These are phyloP conservation scores for Collybia sordida DNA, from an alignment of 768 basidiomycete genomes.

Conservation along the genomic window DNA sequence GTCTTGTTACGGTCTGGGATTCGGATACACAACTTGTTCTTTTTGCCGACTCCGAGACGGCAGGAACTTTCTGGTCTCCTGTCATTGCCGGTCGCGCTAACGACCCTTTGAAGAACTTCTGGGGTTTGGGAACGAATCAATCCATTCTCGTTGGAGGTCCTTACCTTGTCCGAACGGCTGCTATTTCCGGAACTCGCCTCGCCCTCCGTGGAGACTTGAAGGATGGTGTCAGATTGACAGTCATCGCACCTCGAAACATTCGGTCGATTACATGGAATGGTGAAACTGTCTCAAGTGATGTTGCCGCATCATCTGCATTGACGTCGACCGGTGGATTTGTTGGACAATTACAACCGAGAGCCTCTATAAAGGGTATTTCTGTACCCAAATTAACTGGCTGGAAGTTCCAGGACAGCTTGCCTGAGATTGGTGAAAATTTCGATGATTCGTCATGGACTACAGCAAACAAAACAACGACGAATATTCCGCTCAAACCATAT, in stretches of 20 bases:
- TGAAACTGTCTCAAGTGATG: constrained; percentile 35
- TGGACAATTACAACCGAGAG: constrained; percentile 38
- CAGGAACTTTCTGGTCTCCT: constrained; percentile 77
- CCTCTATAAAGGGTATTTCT: constrained; percentile 27
- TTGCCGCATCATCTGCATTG: constrained; percentile 25
- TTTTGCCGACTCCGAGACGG: constrained; percentile 64
- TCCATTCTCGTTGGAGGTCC: constrained; percentile 68
- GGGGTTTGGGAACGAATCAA: constrained; percentile 71
- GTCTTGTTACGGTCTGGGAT: constrained; percentile 65
- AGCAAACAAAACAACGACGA: constrained; percentile 74
- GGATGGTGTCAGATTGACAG: constrained; percentile 51
- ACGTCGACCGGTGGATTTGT: constrained; percentile 46
- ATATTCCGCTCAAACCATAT: constrained; percentile 65
- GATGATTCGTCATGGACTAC: constrained; percentile 64
- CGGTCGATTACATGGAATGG: constrained; percentile 75
- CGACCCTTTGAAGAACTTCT: constrained; percentile 57
- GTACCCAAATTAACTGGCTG: constrained; percentile 61
- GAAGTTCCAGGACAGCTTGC: constrained; percentile 75
- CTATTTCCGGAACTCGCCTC: constrained; percentile 47
- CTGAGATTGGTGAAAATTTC: constrained; percentile 59
- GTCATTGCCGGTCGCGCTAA: constrained; percentile 43
- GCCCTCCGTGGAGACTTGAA: constrained; percentile 71
- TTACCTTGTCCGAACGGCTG: constrained; percentile 60
- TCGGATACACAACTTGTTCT: constrained; percentile 66
- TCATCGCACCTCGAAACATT: constrained; percentile 60